Base-by-base conservation (phyloP, 805 yeast species). In the Nakazawaea holstii region DNA sequence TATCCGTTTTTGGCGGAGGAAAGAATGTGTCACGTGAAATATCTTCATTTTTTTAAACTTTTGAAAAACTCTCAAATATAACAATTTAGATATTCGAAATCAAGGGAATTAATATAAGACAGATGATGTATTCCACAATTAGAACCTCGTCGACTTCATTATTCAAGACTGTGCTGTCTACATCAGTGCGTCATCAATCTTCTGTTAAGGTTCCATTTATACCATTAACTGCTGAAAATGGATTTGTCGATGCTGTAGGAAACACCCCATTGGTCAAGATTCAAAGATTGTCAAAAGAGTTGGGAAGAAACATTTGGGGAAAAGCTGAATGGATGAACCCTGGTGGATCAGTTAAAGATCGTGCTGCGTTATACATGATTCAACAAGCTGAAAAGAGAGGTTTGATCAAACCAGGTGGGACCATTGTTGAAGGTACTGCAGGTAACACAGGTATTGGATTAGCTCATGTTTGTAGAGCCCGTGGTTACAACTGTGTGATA, bases 371-470 rank as follows among this genome's bases (percentile, higher is more conserved):
- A 33, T 87, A 69, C 59, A 73, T 89, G 53, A 71, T 89, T 44
- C 74, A 84, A 55, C 90, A 88, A 54, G 96, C 96, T 27, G 96
- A 89, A 60, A 60, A 64, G 32, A 71, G 70, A 51, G 89, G 89
- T 2, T 66, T 74, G 47, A 70, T 89, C 48, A 61, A 68, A 49
- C 79, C 89, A 4, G 94, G 95, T 8, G 96, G 94, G 31, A 89
- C 96, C 2, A 79, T 89, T 29, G 91, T 89, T 14, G 97, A 89
- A 65, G 96, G 96, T 7, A 88, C 96, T 10, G 97, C 97, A 3
- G 97, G 97, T 30, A 89, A 89, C 67, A 89, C 97, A n/a, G 97
- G 96, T 14, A 89, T 89, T 55, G 96, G 96, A 1, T 69, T 89
- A 48, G 96, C 96, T 6, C 81, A 76, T 57, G 79, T 83, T 39